Base-by-base conservation (phyloP, 768 basidiomycete species). In the Pleurotus giganteus region DNA sequence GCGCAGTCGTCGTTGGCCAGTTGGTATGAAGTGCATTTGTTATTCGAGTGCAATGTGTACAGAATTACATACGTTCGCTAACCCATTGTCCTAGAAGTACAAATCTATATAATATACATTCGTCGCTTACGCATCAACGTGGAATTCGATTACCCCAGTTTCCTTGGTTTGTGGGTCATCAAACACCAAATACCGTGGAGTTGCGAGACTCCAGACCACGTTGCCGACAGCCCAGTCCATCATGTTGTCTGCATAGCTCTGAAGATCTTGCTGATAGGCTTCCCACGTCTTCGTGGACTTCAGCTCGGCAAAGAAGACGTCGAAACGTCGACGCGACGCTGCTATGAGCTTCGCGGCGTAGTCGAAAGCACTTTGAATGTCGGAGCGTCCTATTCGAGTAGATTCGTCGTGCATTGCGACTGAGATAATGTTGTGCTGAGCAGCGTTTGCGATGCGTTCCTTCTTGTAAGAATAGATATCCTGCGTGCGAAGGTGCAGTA, bases 381-480 rank as follows among this genome's bases (percentile, higher is more conserved):
- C 45, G 11, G 57, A 57, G 19, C 21, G 26, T 19, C 49, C 53
- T 15, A 58, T 13, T 44, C 37, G 46, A 17, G 47, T 46, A 21
- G 46, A 21, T 9, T 49, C 2, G 28, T 55, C 43, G 28, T 28
- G 8, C 53, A 60, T 60, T 19, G 58, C 39, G 7, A 62, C 54
- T 12, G 57, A 55, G 42, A 62, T 47, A 19, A 37, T 23, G 47
- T 60, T 60, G 51, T 60, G 47, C 19, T 54, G 47, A 26, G 43
- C 55, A 29, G 53, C 55, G 32, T 58, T 34, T 9, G n/a, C 47
- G 5, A 60, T 43, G 13, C 43, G 46, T 36, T 61, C 58, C 26
- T 60, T 59, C 36, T 58, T 61, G 29, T 55, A 61, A 5, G 56
- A 57, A 42, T 28, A 50, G 46, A 61, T 54, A 42, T 61, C 58